Base-by-base conservation (phyloP, 2,329 filamentous ascomycete species). In the Apiospora saccharicola region DNA sequence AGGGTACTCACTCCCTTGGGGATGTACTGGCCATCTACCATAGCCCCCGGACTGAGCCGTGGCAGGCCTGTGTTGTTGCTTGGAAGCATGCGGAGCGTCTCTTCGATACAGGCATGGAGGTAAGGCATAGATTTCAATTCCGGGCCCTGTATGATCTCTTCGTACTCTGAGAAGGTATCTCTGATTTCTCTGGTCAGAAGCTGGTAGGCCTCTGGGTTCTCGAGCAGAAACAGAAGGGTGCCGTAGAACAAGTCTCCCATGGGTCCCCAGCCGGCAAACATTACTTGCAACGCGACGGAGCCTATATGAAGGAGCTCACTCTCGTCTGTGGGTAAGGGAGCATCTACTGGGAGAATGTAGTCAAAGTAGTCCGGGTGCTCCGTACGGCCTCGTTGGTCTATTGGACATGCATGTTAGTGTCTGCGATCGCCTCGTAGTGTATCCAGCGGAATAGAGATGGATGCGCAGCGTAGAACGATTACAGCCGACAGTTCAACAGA, bases 41-140 rank as follows among this genome's bases (percentile, higher is more conserved):
- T 61, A 10, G 75, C 73, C 5, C 77, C 77, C 1, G 77, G 77
- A 57, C 76, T 77, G 6, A 72, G n/a, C 0, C 75, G 70, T 4
- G 77, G 76, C 30, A 76, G 44, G 0, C 76, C 77, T 13, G 53
- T 64, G 6, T n/a, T n/a, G 53, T 64, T 64, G 30, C 19, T 64
- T 41, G 53, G 53, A 19, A 78, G 79, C 13, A 82, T 70, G 16
- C 82, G 77, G 0, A 83, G 75, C 1, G 77, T 77, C 72, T 84
- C 83, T 16, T 79, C 71, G 1, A 84, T 74, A 16, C 79, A 79
- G 2, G 82, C 81, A 41, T 78, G 70, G 6, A 84, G 76, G 68
- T 84, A 83, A 4, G 74, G 70, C 4, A 82, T 72, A 2, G 79
- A 72, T 4, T 72, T 73, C 1, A 78, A 70, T 19, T 7, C 13